phyloP scores from a whole-genome alignment of 1,284 basidiomycete species.

The Ceratobasidium theobromae region DNA sequence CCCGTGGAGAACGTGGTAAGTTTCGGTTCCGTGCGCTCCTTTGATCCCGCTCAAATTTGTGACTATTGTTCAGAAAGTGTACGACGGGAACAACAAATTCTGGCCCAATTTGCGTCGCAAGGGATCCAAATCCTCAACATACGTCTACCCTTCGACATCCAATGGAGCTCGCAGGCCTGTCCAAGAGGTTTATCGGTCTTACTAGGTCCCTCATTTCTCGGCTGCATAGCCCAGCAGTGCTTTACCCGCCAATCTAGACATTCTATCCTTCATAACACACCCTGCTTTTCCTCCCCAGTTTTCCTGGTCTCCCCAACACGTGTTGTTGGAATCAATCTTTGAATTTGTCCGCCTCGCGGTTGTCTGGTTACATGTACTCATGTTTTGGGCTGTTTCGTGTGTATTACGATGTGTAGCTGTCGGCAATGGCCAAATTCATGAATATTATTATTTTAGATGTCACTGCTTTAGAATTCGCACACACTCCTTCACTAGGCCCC shows the following conservation, averaged over 20 bases:
- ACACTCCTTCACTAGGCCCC: background rate
- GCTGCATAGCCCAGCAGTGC: background rate
- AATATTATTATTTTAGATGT: slow-evolving; percentile 29
- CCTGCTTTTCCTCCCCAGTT: background rate
- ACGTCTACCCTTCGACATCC: slow-evolving; percentile 3
- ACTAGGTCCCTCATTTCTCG: background rate
- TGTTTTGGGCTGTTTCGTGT: background rate
- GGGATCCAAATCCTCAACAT: background rate
- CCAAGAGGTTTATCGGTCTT: slow-evolving; percentile 11
- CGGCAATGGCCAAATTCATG: background rate
- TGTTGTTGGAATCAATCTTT: background rate
- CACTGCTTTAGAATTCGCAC: too few relatives aligned
- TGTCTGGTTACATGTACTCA: background rate
- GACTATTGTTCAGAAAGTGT: slow-evolving; percentile 2
- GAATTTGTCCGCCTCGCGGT: background rate
- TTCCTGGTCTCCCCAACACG: slow-evolving; percentile 15
- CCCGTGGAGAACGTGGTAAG: slow-evolving; percentile 13
- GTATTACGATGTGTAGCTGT: slow-evolving; percentile 7
- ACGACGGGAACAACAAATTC: slow-evolving; percentile 12
- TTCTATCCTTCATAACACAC: background rate
- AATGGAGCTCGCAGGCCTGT: slow-evolving; percentile 15
- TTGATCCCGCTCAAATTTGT: background rate
- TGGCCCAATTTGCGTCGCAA: slow-evolving; percentile 17
- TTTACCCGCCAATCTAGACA: background rate
- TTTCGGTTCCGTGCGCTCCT: background rate